These are phyloP conservation scores for Phytophthora vignae DNA, from an alignment of 352 stramenopile species.

Conservation along the genomic window DNA sequence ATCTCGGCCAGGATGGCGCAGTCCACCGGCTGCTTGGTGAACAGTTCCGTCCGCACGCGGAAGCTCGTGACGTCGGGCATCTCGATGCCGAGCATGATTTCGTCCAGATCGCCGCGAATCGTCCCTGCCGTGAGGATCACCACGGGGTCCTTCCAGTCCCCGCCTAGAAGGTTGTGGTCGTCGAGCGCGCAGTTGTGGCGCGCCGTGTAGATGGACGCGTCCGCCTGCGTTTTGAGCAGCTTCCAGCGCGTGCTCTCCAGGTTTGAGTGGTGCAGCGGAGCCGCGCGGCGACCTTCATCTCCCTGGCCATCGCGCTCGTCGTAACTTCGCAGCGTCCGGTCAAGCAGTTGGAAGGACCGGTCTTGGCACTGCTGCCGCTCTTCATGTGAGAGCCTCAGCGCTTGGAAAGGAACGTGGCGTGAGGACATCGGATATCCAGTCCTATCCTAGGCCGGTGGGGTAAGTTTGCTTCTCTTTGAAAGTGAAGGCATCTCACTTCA, in stretches of 20 bases:
- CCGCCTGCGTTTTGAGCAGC: constrained; percentile 29
- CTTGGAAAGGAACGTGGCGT: constrained; percentile 11
- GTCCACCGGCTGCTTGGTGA: constrained; percentile 20
- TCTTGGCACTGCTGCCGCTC: constrained; percentile 31
- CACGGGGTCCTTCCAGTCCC: constrained; percentile 31
- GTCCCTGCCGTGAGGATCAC: constrained; percentile 25
- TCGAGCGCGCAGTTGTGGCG: constrained; percentile 9
- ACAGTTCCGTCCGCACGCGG: constrained; percentile 23
- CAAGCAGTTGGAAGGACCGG: constrained; percentile 30
- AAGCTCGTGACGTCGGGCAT: constrained; percentile 11
- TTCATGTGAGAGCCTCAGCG: constrained; percentile 17
- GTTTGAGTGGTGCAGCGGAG: constrained; percentile 25
- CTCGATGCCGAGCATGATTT: constrained; percentile 34
- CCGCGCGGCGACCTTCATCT: background rate
- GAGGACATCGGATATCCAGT: constrained; percentile 6
- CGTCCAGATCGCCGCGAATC: constrained; percentile 27
- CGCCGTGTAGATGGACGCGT: constrained; percentile 32
- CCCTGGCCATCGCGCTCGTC: constrained; percentile 26
- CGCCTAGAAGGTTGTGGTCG: constrained; percentile 31
- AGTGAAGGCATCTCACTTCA: background rate
- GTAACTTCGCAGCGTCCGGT: constrained; percentile 37
- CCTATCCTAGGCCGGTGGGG: background rate
- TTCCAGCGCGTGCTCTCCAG: constrained; percentile 35
- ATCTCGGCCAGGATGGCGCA: constrained; percentile 35
- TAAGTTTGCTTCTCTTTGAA: background rate